Evolutionary conservation across 306 rosid genomes (phyloP), one percentile per base, ranked within the genome.

Genomic region (Abrus pulchellus): DNA sequence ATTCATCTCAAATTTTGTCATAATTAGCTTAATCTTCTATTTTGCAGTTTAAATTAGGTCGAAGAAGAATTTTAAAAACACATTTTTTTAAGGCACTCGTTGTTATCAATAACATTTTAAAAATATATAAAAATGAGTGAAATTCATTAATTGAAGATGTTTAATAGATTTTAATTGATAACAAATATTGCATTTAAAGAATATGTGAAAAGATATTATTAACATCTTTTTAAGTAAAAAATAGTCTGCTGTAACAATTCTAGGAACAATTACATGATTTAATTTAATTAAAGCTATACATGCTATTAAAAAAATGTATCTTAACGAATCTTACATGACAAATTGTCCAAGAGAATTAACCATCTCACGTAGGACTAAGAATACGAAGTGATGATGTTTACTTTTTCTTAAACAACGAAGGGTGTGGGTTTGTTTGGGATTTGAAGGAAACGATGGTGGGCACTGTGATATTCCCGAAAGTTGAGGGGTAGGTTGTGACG

Each of bases 401-500:
- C 30, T 7, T 2, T 63, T 36, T 64, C 12, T n/a, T n/a, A 13
- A 30, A 49, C 3, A 48, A 32, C 1, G 0, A 72, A 1, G 5
- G 1, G 2, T 4, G 3, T 40, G 67, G 70, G 6, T 75, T 62
- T 20, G 1, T 67, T 64, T 74, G 74, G 57, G 74, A 57, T 33
- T 7, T 52, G 75, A 27, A 71, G 30, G 33, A 66, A 65, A 72
- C 27, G n/a, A 36, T 47, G 27, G 1, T 36, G 79, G 53, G 4
- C 7, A 53, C 2, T 12, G 68, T 78, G 12, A 45, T 11, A 82
- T 74, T 50, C 49, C 11, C 7, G 70, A 73, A 83, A 83, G 55
- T 11, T 53, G 5, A 74, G 82, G 82, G 83, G 77, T 20, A 59
- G 81, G 80, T 36, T 54, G 77, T 11, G 68, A 74, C 57, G 41